phyloP scores from a whole-genome alignment of 2,329 filamentous ascomycete species.

The Exserohilum rostratum region DNA sequence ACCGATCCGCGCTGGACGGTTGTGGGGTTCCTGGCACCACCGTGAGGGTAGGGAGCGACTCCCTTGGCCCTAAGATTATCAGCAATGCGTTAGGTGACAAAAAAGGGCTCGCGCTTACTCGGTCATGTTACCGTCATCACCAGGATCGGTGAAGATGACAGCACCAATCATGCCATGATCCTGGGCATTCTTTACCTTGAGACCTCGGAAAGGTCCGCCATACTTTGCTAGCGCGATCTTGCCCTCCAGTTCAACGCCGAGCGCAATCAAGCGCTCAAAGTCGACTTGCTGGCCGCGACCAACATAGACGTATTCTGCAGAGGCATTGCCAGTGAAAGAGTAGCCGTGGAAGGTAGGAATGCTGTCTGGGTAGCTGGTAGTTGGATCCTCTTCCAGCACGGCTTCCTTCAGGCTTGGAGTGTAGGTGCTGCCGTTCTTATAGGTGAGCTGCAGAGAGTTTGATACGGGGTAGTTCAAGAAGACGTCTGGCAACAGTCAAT shows the following conservation, averaged over 20 bases:
- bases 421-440: slow-evolving; percentile 43
- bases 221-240: slow-evolving; percentile 58
- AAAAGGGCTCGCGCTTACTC: slow-evolving; percentile 22
- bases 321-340: slow-evolving; percentile 54
- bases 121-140: slow-evolving; percentile 56
- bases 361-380: slow-evolving; percentile 47
- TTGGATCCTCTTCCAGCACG: slow-evolving; percentile 42
- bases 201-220: slow-evolving; percentile 53
- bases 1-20: slow-evolving; percentile 56
- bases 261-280: slow-evolving; percentile 50
- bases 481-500: slow-evolving; percentile 30
- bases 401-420: slow-evolving; percentile 40
- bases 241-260: slow-evolving; percentile 54
- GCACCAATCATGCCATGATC: slow-evolving; percentile 53
- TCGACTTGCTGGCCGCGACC: slow-evolving; percentile 53
- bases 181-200: slow-evolving; percentile 58
- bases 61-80: slow-evolving; percentile 46
- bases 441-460: slow-evolving; percentile 42
- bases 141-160: slow-evolving; percentile 55
- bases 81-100: background rate
- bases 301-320: slow-evolving; percentile 57
- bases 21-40: slow-evolving; percentile 54
- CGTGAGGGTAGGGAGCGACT: slow-evolving; percentile 50
- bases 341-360: slow-evolving; percentile 57
- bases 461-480: slow-evolving; percentile 49